Base-by-base conservation (phyloP, 495 filamentous ascomycete genomes). In the Echria macrotheca region DNA sequence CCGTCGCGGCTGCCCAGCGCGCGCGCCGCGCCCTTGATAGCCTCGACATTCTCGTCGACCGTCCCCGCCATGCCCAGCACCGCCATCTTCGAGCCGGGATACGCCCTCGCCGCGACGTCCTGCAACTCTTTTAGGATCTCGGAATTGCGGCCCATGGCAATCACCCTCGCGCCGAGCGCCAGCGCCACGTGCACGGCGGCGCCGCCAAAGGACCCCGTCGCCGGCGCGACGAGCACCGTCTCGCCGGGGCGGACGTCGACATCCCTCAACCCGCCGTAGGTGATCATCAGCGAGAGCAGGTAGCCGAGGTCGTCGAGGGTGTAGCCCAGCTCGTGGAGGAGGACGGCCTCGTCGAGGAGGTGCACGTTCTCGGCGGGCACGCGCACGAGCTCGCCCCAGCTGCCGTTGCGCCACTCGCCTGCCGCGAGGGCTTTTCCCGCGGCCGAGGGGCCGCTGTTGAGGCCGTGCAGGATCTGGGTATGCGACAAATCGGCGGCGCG, bases 251-350 rank as follows among this genome's bases (percentile, higher is more conserved):
- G 59, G 1, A 81, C 47, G 18, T 65, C 57, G 2, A 77, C 68
- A 23, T 70, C 69, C 0, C 58, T 50, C 5, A 83, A 58, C 3
- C 79, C 79, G 9, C 74, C 78, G 51, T 69, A 79, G 0, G 70
- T 60, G 0, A 60, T 47, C 14, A 48, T 32, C 2, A 53, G 43
- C 14, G 47, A 42, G 2, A 40, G 8, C 0, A 52, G 12, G 11
- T 45, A 40, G 1, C 22, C 41, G 19, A 71, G 41, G 28, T 71
- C 63, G 5, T 46, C 19, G 1, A 69, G 29, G 1, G 47, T 47
- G 36, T 69, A 69, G 3, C 64, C 61, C 18, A 61, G 14, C 26
- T 44, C 32, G 28, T 38, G 42, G 0, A 60, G 38, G 7, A 67
- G 47, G 0, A 56, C 23, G 7, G 50, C 51, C 52, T 73, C 67